Base-by-base conservation (phyloP, 2,329 filamentous ascomycete genomes). In the Venturia carpophila region DNA sequence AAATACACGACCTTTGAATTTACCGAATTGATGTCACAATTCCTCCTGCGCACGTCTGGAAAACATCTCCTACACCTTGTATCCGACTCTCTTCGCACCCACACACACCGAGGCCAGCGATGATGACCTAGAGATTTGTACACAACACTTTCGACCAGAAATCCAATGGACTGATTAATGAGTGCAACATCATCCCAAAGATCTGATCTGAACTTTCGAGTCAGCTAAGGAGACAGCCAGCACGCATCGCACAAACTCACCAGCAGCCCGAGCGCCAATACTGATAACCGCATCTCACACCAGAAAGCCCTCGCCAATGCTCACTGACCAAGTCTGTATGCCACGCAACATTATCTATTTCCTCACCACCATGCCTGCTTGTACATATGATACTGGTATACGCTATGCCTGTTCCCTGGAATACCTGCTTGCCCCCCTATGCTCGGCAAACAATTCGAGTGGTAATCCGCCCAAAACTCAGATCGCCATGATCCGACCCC, bases 381-480 rank as follows among this genome's bases (percentile, higher is more conserved):
- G 49, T 55, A 55, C 49, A 55, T 34, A 55, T 55, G 24, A 34
- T 55, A 34, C 49, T 58, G 52, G 52, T 58, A 37, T 37, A 58
- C 30, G 17, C 52, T 58, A 37, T 58, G 52, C 5, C 30, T 58
- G 27, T 37, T n/a, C 27, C 30, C 37, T 37, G 30, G 15, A 15
- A 58, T 58, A 58, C 52, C 52, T 58, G 19, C 19, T 58, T 58
- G 30, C 15, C 52, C 37, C 47, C 47, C 47, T 52, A 58, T 58
- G 17, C 52, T 21, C 15, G 52, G 52, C 30, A 58, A 58, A 58
- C 30, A 58, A n/a, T 58, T 58, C 52, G 52, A 58, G 52, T 58
- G 30, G 19, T 58, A 58, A 37, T 27, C 52, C 52, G 27, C 52
- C 30, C 27, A 58, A 19, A 9, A 58, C 37, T 37, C 17, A 27